Conservation (phyloP, 2,329 filamentous ascomycete species). For the Fusarium compactum region DNA sequence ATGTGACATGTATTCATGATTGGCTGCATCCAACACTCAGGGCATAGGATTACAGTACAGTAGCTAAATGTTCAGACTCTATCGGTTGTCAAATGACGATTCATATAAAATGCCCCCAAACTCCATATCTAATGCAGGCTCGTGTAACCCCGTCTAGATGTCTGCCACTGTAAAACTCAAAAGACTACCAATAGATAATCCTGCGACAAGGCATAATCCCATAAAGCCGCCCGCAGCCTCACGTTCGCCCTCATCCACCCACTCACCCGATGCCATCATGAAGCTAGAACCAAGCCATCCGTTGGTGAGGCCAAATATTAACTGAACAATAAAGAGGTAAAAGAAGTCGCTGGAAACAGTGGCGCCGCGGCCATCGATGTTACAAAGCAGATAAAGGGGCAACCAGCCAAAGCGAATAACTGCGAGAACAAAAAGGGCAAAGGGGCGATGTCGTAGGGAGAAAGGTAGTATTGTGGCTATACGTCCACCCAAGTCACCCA, state of each 20-base stretch:
- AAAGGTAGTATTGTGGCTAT: slow-evolving; percentile 71
- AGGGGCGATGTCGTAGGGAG: slow-evolving; percentile 72
- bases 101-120: slow-evolving; percentile 21
- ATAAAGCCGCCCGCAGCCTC: slow-evolving; percentile 95
- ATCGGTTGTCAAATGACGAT: slow-evolving; percentile 24
- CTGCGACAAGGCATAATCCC: slow-evolving; percentile 88
- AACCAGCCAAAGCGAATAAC: slow-evolving; percentile 77
- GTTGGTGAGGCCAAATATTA: slow-evolving; percentile 85
- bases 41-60: slow-evolving; percentile 12
- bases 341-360: slow-evolving; percentile 84
- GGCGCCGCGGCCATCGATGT: slow-evolving; percentile 81
- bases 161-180: slow-evolving; percentile 82
- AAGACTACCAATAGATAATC: slow-evolving; percentile 86
- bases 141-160: slow-evolving; percentile 50
- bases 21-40: slow-evolving; percentile 30
- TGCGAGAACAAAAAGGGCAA: slow-evolving; percentile 74
- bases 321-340: slow-evolving; percentile 85
- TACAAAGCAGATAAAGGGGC: slow-evolving; percentile 90
- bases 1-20: slow-evolving; percentile 31
- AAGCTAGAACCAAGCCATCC: slow-evolving; percentile 87
- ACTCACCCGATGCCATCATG: slow-evolving; percentile 90
- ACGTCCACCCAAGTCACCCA: slow-evolving; percentile 85
- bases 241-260: slow-evolving; percentile 84
- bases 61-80: slow-evolving; percentile 24
- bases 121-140: slow-evolving; percentile 22